These are phyloP conservation scores for Lichina pygmaea DNA, from an alignment of 495 filamentous ascomycete genomes.

Conservation along the genomic window DNA sequence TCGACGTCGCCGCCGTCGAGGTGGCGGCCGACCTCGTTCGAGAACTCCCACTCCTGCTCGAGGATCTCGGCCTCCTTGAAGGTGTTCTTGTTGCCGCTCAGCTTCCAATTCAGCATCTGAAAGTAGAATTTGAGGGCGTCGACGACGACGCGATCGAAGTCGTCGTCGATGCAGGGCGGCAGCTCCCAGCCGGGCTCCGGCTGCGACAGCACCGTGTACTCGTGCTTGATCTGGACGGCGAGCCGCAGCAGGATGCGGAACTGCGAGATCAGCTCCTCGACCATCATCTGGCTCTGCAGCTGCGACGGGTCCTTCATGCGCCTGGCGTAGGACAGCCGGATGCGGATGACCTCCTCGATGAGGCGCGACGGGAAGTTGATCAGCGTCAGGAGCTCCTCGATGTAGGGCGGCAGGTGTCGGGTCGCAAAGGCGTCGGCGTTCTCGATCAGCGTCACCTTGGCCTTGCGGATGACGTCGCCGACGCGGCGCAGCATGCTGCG, in stretches of 20 bases:
- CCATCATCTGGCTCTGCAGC: constrained; percentile 55
- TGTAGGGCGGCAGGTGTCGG: constrained; percentile 84
- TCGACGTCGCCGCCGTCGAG: constrained; percentile 83
- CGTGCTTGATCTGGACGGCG: constrained; percentile 74
- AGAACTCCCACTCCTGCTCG: constrained; percentile 93
- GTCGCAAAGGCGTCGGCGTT: constrained; percentile 69
- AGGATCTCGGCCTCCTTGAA: constrained; percentile 97
- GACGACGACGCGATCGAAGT: constrained; percentile 83
- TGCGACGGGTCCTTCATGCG: constrained; percentile 80
- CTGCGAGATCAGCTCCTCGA: constrained; percentile 88
- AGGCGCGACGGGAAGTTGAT: constrained; percentile 92
- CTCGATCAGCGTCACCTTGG: constrained; percentile 70
- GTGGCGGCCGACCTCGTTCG: constrained; percentile 68
- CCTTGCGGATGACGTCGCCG: constrained; percentile 64
- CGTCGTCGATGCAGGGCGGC: constrained; percentile 87
- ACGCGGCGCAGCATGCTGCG: constrained; percentile 68
- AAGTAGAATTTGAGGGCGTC: constrained; percentile 96
- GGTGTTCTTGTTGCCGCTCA: constrained; percentile 92
- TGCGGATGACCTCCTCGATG: constrained; percentile 86
- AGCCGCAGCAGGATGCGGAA: constrained; percentile 82
- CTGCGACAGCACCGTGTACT: constrained; percentile 57
- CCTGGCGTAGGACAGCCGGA: constrained; percentile 73
- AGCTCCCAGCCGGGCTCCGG: constrained; percentile 86
- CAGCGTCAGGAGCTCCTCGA: constrained; percentile 80
- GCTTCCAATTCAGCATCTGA: constrained; percentile 86